These are phyloP conservation scores for Geranium brycei DNA, from an alignment of 345 rosid genomes.

Conservation along the genomic window DNA sequence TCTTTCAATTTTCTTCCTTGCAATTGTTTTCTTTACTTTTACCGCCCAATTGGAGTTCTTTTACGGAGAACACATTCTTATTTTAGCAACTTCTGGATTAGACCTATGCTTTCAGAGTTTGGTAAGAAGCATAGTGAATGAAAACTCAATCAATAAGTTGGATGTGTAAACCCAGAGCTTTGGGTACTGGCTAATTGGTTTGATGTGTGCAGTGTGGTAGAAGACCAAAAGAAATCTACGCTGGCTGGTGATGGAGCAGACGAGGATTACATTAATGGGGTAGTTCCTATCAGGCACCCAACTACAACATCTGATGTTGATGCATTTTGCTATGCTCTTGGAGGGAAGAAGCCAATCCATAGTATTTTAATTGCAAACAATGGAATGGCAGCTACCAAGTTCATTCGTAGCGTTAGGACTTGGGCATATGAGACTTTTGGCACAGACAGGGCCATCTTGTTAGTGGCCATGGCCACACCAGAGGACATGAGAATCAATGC, in stretches of 20 bases:
- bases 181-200: not conserved
- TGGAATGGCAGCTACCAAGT: constrained; percentile 99
- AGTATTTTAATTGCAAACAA: constrained; percentile 91
- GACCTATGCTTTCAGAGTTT: too few relatives aligned
- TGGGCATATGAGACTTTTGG: constrained; percentile 99
- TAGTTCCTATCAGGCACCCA: constrained; percentile 40
- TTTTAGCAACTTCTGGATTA: too few relatives aligned
- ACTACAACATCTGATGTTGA: constrained; percentile 52
- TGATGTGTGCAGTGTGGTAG: constrained; percentile 21
- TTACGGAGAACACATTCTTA: too few relatives aligned
- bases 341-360: constrained; percentile 75
- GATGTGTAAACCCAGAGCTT: not conserved
- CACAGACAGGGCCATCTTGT: constrained; percentile 74
- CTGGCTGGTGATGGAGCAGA: constrained; percentile 32
- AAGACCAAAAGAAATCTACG: constrained; percentile 34
- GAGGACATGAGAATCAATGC: constrained; percentile 99
- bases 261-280: constrained; percentile 45
- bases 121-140: too few relatives aligned
- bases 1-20: too few relatives aligned
- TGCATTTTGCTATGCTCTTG: constrained; percentile 70
- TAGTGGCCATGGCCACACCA: constrained; percentile 99
- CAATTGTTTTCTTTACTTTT: too few relatives aligned
- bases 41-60: too few relatives aligned
- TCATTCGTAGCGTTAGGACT: constrained; percentile 87
- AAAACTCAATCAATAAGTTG: too few relatives aligned